Conservation (phyloP, 2,329 filamentous ascomycete genomes). For the Calonectria crousiana region DNA sequence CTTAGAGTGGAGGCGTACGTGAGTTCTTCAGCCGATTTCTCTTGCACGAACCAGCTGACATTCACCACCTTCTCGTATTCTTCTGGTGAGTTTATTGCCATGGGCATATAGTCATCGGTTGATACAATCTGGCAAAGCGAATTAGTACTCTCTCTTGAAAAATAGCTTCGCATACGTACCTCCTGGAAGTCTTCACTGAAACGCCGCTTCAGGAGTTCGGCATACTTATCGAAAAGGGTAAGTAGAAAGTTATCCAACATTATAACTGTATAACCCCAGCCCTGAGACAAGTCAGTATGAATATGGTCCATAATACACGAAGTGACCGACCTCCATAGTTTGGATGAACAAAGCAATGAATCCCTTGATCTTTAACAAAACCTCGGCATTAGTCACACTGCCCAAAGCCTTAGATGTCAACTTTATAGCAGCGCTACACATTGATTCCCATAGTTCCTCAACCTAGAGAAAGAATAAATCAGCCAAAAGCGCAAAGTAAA, state of each 20-base stretch:
- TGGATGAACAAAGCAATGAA: constrained; percentile 95
- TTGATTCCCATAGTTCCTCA: constrained; percentile 98
- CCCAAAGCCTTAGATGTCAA: constrained; percentile 84
- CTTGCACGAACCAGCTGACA: constrained; percentile 94
- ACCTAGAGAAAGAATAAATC: constrained; percentile 65
- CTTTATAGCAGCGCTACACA: constrained; percentile 89
- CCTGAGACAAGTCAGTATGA: constrained; percentile 80
- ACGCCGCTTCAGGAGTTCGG: constrained; percentile 86
- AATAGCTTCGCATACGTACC: constrained; percentile 54
- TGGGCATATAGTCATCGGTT: constrained; percentile 99
- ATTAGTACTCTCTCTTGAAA: constrained; percentile 18
- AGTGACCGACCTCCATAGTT: constrained; percentile 85
- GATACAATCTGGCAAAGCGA: constrained; percentile 70
- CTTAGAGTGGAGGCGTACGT: constrained; percentile 62
- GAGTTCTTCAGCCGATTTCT: constrained; percentile 80
- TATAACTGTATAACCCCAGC: constrained; percentile 89
- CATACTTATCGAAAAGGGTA: constrained; percentile 93
- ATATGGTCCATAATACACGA: constrained; percentile 79
- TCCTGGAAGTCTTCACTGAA: constrained; percentile 98
- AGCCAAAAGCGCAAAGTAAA: not conserved
- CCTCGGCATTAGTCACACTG: constrained; percentile 88
- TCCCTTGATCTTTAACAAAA: constrained; percentile 93
- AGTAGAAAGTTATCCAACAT: constrained; percentile 87
- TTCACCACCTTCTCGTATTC: constrained; percentile 97
- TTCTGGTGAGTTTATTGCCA: constrained; percentile 91